Base-by-base conservation (phyloP, 345 rosid species). In the Brassica carinata region DNA sequence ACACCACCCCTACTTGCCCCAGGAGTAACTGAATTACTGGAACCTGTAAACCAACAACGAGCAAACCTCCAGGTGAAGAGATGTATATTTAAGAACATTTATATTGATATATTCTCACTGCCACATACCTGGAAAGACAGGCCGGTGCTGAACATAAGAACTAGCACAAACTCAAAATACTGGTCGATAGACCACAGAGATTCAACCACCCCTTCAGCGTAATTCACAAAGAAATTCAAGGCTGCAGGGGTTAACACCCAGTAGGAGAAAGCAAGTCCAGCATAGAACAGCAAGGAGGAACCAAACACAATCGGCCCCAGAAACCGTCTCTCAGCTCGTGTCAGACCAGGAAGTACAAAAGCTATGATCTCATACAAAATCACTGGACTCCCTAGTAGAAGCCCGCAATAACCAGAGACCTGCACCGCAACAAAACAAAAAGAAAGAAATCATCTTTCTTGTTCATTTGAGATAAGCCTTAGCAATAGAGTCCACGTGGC, bases 141-240 rank as follows among this genome's bases (percentile, higher is more conserved):
- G 79, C 97, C 99, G 2, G 99, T 96, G 89, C 99, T 93, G 92
- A 96, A 93, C 98, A 96, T 90, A 73, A 96, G 98, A 73, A 96
- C 96, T 27, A 96, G 91, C 29, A 96, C 96, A 79, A 96, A 93
- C 91, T 91, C 97, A 51, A 93, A 96, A 90, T 93, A 96, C 79
- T 91, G 99, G 85, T 96, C 99, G 69, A 96, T 96, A 76, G 99
- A 96, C 99, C 98, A 96, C 64, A 96, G 68, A 51, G 98, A 96
- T 82, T 96, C 99, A 29, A 93, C 99, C 70, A 81, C 98, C 38
- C 99, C 99, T 88, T 96, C 99, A 0, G 99, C 97, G 65, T 96
- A 96, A 72, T 77, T 88, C 45, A 96, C 98, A 75, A 96, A 96
- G 91, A 93, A 95, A 76, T 91, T 95, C 82, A 95, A 86, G 73